Base-by-base conservation (phyloP, 768 basidiomycete genomes). In the Russula emetica region DNA sequence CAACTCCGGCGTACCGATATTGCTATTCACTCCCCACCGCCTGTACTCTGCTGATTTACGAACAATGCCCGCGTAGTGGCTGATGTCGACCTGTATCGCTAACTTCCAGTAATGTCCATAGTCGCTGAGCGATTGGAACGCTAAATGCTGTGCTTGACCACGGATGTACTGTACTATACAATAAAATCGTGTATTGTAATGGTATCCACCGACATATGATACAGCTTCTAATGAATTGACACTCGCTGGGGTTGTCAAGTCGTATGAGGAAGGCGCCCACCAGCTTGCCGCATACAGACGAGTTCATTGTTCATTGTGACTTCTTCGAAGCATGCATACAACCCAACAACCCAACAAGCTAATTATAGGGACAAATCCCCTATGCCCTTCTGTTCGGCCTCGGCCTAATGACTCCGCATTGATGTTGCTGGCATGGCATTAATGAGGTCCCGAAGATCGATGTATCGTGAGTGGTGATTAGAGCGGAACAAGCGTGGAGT, bases 121-220 rank as follows among this genome's bases (percentile, higher is more conserved):
- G 32, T 60, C 62, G 63, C 58, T 50, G 62, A 52, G 44, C 62
- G 62, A 53, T 38, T 53, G 44, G 32, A 45, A 40, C 10, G 24
- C 34, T 36, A 26, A 16, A 6, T 16, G 38, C 36, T 44, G 38
- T 45, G 11, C 4, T 36, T 3, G 36, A 36, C 36, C 36, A 36
- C 36, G 36, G 13, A 36, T 36, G 36, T 36, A 13, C 36, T 36
- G 57, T 53, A 54, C 34, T 62, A 58, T 59, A 59, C 28, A 18
- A 40, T 22, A 24, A 40, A 54, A 30, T 47, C 7, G 5, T 52
- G 51, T 60, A 58, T 59, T 50, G 36, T 58, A 58, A 52, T 14
- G 34, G 32, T 40, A 18, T 49, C 30, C 10, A 45, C 30, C 24
- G 20, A 49, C 26, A 13, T 59, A 63, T 45, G 26, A 60, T 64